Evolutionary conservation across 352 stramenopile species (phyloP).

Genomic region (Phytophthora cryptogea): DNA sequence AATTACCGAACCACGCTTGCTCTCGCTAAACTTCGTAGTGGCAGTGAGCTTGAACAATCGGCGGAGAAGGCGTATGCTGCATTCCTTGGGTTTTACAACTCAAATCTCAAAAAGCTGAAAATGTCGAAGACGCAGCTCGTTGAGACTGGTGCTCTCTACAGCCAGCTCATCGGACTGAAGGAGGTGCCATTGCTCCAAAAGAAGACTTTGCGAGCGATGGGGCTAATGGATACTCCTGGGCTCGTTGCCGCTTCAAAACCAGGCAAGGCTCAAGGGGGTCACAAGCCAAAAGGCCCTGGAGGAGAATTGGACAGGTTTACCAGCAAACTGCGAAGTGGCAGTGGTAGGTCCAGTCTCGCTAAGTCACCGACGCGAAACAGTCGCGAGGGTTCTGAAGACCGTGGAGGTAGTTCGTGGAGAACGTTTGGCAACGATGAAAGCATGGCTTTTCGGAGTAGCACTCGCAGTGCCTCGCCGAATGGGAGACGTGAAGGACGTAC

Average conservation of each 20-base stretch:
- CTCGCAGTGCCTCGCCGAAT: slow-evolving; percentile 11
- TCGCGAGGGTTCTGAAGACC: slow-evolving; percentile 5
- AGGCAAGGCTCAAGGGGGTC: slow-evolving; percentile 4
- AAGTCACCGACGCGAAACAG: slow-evolving; percentile 1
- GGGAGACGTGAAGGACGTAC: slow-evolving; percentile 15
- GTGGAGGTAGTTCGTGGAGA: slow-evolving; percentile 19
- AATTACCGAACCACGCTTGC: slow-evolving; percentile 35
- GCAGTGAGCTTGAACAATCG: slow-evolving; percentile 66
- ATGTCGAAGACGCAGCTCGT: slow-evolving; percentile 73
- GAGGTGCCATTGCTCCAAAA: slow-evolving; percentile 84
- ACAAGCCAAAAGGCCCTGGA: slow-evolving; percentile 11
- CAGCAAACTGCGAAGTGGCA: slow-evolving; percentile 7
- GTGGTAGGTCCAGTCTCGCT: neutral
- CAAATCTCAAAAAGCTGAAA: slow-evolving; percentile 62
- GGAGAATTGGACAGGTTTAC: slow-evolving; percentile 24
- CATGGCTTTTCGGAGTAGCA: slow-evolving; percentile 5
- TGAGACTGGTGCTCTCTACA: slow-evolving; percentile 68
- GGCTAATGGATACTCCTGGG: slow-evolving; percentile 75
- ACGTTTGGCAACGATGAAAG: slow-evolving; percentile 16
- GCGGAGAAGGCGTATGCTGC: slow-evolving; percentile 91
- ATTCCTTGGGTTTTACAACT: slow-evolving; percentile 96
- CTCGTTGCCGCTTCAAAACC: slow-evolving; percentile 39
- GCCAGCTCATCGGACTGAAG: slow-evolving; percentile 55
- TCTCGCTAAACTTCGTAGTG: slow-evolving; percentile 37
- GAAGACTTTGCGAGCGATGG: slow-evolving; percentile 79